Evolutionary conservation across 176 grass and related monocot genomes (phyloP).

Genomic region (Oryza nivara): DNA sequence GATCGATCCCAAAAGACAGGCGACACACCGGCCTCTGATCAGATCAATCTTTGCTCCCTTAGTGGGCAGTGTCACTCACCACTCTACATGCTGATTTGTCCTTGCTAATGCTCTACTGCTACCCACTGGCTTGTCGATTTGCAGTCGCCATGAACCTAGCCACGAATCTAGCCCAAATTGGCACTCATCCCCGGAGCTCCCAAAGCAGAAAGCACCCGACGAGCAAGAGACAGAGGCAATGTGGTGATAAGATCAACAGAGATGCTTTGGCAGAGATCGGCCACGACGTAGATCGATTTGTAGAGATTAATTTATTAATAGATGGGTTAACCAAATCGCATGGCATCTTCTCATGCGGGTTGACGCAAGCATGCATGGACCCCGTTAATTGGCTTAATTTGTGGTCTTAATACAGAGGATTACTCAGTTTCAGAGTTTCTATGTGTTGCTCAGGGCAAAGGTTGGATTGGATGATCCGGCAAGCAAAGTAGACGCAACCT

Average conservation of each 20-base stretch:
- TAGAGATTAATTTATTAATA: not conserved
- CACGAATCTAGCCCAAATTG: conserved; percentile 31
- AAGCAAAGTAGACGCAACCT: not conserved
- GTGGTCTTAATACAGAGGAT: not conserved
- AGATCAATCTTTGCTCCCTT: conserved; percentile 34
- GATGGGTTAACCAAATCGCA: conserved; percentile 17
- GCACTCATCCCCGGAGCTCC: not conserved
- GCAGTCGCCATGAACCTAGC: conserved; percentile 38
- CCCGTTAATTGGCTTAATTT: not conserved
- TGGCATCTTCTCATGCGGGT: conserved; percentile 2
- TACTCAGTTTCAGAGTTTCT: not conserved
- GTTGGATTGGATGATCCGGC: not conserved
- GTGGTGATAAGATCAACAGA: conserved; percentile 4
- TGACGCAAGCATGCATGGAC: conserved; percentile 20
- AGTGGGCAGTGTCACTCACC: conserved; percentile 39
- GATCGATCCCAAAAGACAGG: conserved; percentile 45
- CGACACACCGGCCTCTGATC: not conserved
- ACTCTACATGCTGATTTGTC: conserved; percentile 14
- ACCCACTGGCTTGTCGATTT: conserved; percentile 14
- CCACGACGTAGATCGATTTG: not conserved
- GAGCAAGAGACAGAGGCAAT: not conserved
- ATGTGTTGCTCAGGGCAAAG: conserved; percentile 17
- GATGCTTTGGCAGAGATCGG: not conserved
- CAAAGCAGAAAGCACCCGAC: no score
- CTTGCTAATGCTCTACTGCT: conserved; percentile 2